Evolutionary conservation across 164 flowering plant species (phyloP).

Genomic region (Brasenia schreberi): DNA sequence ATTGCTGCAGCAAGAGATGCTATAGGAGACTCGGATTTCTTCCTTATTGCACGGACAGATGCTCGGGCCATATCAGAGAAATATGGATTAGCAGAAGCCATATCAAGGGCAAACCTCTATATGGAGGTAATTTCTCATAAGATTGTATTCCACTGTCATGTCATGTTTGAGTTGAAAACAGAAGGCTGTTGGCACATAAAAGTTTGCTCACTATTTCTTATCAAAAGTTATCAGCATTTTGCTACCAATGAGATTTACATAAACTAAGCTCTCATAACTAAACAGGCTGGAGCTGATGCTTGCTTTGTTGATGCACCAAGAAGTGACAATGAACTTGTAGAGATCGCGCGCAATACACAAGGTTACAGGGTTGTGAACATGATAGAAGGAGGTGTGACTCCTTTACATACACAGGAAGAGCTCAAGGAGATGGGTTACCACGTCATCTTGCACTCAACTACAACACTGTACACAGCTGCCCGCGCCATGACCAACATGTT

Average conservation of each 20-base stretch:
- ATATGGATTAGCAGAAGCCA: background rate
- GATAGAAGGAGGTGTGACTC: background rate
- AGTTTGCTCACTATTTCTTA: too few relatives aligned
- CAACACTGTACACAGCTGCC: background rate
- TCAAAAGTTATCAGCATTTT: too few relatives aligned
- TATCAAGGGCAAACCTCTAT: background rate
- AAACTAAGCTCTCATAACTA: too few relatives aligned
- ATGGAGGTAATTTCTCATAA: background rate
- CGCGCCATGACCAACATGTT: background rate
- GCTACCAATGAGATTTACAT: too few relatives aligned
- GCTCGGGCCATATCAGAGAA: background rate
- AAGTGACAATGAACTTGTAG: background rate
- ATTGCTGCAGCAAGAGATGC: background rate
- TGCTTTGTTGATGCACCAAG: background rate
- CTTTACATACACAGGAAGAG: background rate
- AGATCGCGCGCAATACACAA: background rate
- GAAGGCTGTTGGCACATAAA: too few relatives aligned
- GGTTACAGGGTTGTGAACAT: background rate
- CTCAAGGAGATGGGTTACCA: background rate
- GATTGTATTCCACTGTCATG: too few relatives aligned
- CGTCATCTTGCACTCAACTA: background rate
- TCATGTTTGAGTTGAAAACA: too few relatives aligned
- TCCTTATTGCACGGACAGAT: background rate
- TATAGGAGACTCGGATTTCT: background rate
- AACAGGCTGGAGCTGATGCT: background rate